These are phyloP conservation scores for Linderniella brevidens DNA, from an alignment of 257 asterid genomes.

Conservation along the genomic window DNA sequence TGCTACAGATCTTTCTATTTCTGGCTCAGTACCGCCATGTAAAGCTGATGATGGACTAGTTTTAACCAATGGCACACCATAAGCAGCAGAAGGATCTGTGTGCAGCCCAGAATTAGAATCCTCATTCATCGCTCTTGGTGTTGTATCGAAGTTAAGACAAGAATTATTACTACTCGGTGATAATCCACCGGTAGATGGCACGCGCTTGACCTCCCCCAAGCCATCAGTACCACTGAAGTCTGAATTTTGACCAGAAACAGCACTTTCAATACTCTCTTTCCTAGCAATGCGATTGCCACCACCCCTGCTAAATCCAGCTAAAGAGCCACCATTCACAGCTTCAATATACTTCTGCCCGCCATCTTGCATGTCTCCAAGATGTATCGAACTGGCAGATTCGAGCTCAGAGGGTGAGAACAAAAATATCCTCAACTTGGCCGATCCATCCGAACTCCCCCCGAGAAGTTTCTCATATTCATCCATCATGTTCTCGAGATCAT, in stretches of 20 bases:
- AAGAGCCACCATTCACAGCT: constrained; percentile 66
- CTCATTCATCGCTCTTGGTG: constrained; percentile 20
- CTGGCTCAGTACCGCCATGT: constrained; percentile 31
- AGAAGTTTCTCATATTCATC: constrained; percentile 77
- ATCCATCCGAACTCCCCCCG: constrained; percentile 66
- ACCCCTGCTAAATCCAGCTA: constrained; percentile 22
- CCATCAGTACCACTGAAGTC: constrained; percentile 48
- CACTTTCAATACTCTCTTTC: constrained; percentile 64
- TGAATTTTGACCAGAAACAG: constrained; percentile 46
- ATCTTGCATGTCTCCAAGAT: constrained; percentile 51
- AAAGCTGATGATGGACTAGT: constrained; percentile 19
- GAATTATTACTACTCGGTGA: constrained; percentile 31
- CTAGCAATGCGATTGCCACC: constrained; percentile 35
- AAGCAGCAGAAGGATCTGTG: constrained; percentile 29
- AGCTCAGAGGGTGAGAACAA: constrained; percentile 70
- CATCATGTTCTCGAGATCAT: constrained; percentile 98
- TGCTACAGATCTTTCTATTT: constrained; percentile 31
- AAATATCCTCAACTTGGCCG: constrained; percentile 82
- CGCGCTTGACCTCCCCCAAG: constrained; percentile 30
- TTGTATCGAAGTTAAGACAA: constrained; percentile 16
- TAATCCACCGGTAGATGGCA: constrained; percentile 27
- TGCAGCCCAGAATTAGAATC: constrained; percentile 22
- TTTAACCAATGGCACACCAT: constrained; percentile 23
- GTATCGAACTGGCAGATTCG: constrained; percentile 25
- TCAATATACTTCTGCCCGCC: constrained; percentile 73